phyloP scores from a whole-genome alignment of 208 protist species.

The Leishmania braziliensis region DNA sequence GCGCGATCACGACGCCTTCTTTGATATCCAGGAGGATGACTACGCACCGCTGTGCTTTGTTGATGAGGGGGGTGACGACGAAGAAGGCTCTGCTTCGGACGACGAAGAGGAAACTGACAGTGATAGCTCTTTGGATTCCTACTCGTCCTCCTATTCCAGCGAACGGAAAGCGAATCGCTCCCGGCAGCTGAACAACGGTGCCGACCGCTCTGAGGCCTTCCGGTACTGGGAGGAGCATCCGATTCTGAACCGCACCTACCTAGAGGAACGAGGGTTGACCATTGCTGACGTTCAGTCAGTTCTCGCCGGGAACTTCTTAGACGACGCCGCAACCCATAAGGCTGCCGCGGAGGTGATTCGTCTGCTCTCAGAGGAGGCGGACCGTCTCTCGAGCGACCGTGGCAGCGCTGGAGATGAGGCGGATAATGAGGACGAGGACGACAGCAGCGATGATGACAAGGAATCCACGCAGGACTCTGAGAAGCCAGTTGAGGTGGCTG shows the following conservation, averaged over 20 bases:
- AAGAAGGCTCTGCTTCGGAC: slow-evolving; percentile 22
- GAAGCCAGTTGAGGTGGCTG: not conserved
- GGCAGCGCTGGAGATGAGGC: slow-evolving; percentile 52
- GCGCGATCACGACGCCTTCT: slow-evolving; percentile 79
- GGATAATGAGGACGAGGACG: slow-evolving; percentile 49
- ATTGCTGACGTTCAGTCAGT: slow-evolving; percentile 74
- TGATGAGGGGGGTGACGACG: slow-evolving; percentile 1
- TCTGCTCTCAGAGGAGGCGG: slow-evolving; percentile 70
- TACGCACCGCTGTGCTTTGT: slow-evolving; percentile 83
- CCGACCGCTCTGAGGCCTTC: slow-evolving; percentile 37
- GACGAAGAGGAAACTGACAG: slow-evolving; percentile 32
- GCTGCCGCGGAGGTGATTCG: slow-evolving; percentile 80
- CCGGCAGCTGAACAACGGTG: slow-evolving; percentile 28
- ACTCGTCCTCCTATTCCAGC: slow-evolving; percentile 16
- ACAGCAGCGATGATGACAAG: slow-evolving; percentile 15
- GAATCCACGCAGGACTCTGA: not conserved
- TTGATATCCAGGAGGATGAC: slow-evolving; percentile 85
- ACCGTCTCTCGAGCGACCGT: slow-evolving; percentile 41
- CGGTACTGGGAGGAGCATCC: slow-evolving; percentile 76
- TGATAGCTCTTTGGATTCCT: slow-evolving; percentile 28
- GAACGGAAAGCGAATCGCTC: slow-evolving; percentile 21
- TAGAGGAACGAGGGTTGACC: slow-evolving; percentile 69
- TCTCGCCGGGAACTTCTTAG: slow-evolving; percentile 61
- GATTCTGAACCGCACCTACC: slow-evolving; percentile 61
- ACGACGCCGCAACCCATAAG: slow-evolving; percentile 46